Conservation (phyloP, 164 flowering plant species). For the Hamamelis virginiana region DNA sequence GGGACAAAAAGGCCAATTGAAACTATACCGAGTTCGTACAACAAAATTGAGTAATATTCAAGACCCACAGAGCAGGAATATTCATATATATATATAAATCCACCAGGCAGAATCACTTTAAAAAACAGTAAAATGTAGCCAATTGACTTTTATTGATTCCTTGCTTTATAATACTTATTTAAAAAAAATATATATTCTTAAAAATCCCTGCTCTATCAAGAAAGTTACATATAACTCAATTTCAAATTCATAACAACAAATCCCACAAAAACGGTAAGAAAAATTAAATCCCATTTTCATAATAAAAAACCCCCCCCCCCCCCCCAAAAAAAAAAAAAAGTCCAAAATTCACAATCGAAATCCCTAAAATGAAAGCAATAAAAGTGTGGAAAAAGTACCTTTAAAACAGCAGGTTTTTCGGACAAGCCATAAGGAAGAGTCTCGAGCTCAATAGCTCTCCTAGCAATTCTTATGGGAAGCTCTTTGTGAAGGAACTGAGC, state of each 20-base stretch:
- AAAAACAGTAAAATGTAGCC: not conserved
- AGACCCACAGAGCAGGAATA: not conserved
- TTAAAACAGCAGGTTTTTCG: conserved; percentile 71
- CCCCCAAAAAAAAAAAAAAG: not conserved
- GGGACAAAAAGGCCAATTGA: conserved; percentile 1
- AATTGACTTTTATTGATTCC: not conserved
- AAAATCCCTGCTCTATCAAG: too few relatives aligned
- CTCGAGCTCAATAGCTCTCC: conserved; percentile 78
- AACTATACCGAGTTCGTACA: not conserved
- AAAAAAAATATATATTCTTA: too few relatives aligned
- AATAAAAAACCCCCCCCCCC: not conserved
- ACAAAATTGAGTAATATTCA: not conserved
- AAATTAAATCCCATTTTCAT: not conserved
- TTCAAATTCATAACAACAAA: not conserved
- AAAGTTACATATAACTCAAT: not conserved
- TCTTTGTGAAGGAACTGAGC: conserved; percentile 96
- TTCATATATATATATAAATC: not conserved
- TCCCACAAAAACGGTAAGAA: not conserved
- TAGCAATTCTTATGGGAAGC: conserved; percentile 80
- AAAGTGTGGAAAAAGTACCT: conserved; percentile 35
- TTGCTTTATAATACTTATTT: too few relatives aligned
- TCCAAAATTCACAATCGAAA: not conserved
- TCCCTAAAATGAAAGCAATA: not conserved
- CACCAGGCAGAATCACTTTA: not conserved
- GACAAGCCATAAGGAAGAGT: conserved; percentile 78